Conservation (phyloP, 179 eudicot species). For the Gypsophila paniculata region DNA sequence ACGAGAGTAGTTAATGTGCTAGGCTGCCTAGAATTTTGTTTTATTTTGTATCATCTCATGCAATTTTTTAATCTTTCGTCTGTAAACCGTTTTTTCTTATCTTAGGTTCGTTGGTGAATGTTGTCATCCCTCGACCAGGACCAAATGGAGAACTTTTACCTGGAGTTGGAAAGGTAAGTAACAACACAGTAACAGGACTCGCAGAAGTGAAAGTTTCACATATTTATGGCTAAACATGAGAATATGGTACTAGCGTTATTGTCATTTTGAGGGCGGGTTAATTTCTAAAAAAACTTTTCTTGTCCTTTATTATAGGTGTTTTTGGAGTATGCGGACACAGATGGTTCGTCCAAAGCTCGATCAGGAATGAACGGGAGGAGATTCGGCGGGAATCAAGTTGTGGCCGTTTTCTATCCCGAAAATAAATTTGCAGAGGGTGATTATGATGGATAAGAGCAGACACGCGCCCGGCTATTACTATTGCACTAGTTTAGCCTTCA, state of each 20-base stretch:
- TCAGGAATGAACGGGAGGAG: conserved; percentile 48
- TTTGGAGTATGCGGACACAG: conserved; percentile 44
- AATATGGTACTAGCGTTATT: background rate
- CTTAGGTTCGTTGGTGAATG: conserved; percentile 41
- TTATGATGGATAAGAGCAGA: conserved; percentile 28
- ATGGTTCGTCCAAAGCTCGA: conserved; percentile 41
- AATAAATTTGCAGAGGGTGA: conserved; percentile 40
- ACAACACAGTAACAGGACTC: background rate
- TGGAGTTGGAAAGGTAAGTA: conserved; percentile 48
- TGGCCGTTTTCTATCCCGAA: conserved; percentile 43
- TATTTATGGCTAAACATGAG: background rate
- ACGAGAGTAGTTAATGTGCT: background rate
- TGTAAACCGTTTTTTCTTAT: background rate
- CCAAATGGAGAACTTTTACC: conserved; percentile 34
- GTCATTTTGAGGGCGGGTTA: background rate
- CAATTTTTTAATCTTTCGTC: background rate
- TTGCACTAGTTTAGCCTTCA: conserved; percentile 2
- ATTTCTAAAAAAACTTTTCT: background rate
- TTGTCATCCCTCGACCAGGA: conserved; percentile 46
- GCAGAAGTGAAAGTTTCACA: background rate
- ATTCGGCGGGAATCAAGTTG: conserved; percentile 46
- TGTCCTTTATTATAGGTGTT: conserved; percentile 30
- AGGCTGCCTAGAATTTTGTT: background rate
- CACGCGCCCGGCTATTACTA: background rate
- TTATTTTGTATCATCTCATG: background rate